These are phyloP conservation scores for Trametes polyzona DNA, from an alignment of 1,284 basidiomycete genomes.

Conservation along the genomic window DNA sequence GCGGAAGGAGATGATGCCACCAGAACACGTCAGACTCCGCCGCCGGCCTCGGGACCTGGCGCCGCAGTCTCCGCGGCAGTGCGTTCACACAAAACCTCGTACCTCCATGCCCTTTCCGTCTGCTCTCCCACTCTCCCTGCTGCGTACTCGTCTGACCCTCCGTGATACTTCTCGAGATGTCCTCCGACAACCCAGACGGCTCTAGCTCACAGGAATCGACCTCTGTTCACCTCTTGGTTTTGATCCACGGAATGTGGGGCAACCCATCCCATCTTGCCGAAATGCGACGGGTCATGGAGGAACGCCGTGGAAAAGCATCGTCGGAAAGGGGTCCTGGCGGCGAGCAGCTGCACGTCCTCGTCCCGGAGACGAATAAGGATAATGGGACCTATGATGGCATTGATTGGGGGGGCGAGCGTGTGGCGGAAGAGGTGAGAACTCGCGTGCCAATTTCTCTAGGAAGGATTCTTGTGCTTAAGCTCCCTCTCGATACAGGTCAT, in stretches of 20 bases:
- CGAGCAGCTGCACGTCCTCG: conserved; percentile 45
- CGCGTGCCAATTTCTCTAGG: too few species aligned
- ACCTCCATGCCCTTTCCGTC: not conserved
- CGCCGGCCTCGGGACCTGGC: not conserved
- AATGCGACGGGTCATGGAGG: conserved; percentile 47
- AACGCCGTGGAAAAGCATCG: conserved; percentile 36
- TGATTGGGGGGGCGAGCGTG: conserved; percentile 65
- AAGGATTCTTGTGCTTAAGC: not conserved
- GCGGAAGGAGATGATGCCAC: conserved; percentile 8
- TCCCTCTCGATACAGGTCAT: conserved; percentile 46
- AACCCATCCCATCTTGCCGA: conserved; percentile 58
- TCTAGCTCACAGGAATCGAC: not conserved
- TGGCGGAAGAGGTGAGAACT: conserved; percentile 62
- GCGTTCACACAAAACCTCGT: not conserved
- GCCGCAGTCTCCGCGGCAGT: not conserved
- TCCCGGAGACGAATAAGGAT: conserved; percentile 51
- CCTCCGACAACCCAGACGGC: conserved; percentile 3
- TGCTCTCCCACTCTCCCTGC: not conserved
- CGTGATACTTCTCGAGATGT: conserved; percentile 2
- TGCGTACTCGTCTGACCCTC: not conserved
- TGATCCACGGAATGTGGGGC: conserved; percentile 89
- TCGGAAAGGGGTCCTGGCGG: conserved; percentile 32
- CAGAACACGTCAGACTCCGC: conserved; percentile 18
- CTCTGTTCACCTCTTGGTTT: conserved; percentile 45
- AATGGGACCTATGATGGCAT: conserved; percentile 68